Conservation (phyloP, 2,329 filamentous ascomycete species). For the Daldinia sp. region DNA sequence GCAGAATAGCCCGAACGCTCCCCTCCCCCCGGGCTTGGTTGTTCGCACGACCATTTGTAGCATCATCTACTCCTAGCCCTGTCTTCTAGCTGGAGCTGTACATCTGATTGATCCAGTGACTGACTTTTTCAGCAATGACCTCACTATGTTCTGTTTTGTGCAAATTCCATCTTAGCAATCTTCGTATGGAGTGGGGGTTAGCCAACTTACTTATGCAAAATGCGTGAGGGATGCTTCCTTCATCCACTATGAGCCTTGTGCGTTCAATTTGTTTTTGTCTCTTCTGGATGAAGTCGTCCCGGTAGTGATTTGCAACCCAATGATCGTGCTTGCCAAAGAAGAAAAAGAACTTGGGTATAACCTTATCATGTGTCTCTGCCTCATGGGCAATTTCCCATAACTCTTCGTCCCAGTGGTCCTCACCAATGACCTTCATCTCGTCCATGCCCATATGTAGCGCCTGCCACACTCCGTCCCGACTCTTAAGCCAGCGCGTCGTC, state of each 20-base stretch:
- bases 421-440: conserved; percentile 69
- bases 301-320: conserved; percentile 69
- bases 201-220: conserved; percentile 67
- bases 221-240: conserved; percentile 68
- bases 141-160: conserved; percentile 59
- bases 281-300: conserved; percentile 66
- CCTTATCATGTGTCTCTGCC: conserved; percentile 43
- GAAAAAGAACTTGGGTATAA: conserved; percentile 65
- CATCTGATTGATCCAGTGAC: conserved; percentile 66
- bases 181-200: not conserved
- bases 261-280: conserved; percentile 54
- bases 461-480: conserved; percentile 69
- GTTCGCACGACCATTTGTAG: not conserved
- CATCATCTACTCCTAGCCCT: not conserved
- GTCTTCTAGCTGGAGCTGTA: conserved; percentile 34
- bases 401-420: conserved; percentile 70
- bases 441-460: conserved; percentile 69
- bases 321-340: conserved; percentile 71
- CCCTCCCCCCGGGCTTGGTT: not conserved
- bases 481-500: conserved; percentile 67
- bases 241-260: conserved; percentile 66
- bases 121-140: conserved; percentile 62
- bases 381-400: conserved; percentile 65
- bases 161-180: not conserved
- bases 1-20: not conserved